Evolutionary conservation across 1,139 yeast species (phyloP).

Genomic region (Saccharomycopsis hybrid): DNA sequence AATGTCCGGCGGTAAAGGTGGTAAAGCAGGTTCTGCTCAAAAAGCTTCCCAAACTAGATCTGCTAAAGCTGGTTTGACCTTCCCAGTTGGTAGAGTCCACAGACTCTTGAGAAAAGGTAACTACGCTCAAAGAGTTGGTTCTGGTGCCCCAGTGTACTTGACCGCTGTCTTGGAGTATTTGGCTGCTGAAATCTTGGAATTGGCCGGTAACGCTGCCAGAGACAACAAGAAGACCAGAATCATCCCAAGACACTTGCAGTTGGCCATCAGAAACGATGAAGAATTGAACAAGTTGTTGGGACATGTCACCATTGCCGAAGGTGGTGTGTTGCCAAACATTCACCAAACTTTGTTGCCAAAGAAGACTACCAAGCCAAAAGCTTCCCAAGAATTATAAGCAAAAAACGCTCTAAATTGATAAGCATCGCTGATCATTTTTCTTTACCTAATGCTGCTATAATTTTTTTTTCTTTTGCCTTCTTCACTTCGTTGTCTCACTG

Average conservation of each 20-base stretch:
- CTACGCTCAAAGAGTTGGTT: conserved; percentile 99
- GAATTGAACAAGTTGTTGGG: conserved; percentile 76
- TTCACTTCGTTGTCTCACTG: not conserved
- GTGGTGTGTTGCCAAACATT: conserved; percentile 97
- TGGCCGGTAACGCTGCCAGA: conserved; percentile 99
- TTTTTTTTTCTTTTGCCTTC: not conserved
- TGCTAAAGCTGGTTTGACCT: conserved; percentile 95
- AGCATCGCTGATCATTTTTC: no score
- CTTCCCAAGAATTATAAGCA: conserved; percentile 77
- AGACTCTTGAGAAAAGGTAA: conserved; percentile 95
- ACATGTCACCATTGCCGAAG: conserved; percentile 91
- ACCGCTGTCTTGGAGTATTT: conserved; percentile 95
- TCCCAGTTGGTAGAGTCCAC: conserved; percentile 99
- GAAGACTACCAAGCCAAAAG: conserved; percentile 77
- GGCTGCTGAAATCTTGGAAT: conserved; percentile 95
- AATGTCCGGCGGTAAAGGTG: conserved; percentile 99
- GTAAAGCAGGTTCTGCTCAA: conserved; percentile 87
- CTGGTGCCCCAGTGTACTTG: conserved; percentile 96
- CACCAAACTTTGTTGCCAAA: conserved; percentile 94
- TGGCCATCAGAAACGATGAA: conserved; percentile 96
- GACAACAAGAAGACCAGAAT: conserved; percentile 98
- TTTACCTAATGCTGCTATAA: not conserved
- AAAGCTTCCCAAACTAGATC: conserved; percentile 97
- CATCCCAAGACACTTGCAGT: conserved; percentile 89
- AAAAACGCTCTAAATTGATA: not conserved